These are phyloP conservation scores for Penicillium bialowiezense DNA, from an alignment of 495 filamentous ascomycete species.

Conservation along the genomic window DNA sequence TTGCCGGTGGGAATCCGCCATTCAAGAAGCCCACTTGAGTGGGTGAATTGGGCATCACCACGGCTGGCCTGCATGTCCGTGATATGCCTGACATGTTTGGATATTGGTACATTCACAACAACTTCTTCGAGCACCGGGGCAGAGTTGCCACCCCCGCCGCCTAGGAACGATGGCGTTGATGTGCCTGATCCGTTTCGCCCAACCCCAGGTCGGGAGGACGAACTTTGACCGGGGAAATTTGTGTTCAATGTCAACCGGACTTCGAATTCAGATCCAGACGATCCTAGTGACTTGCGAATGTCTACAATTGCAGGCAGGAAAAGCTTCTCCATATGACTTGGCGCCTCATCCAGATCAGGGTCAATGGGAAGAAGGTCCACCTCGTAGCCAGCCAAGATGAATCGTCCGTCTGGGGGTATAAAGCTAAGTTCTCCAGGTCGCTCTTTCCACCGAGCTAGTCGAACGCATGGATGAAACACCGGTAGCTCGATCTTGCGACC, in stretches of 20 bases:
- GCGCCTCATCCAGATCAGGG: slow-evolving; percentile 40
- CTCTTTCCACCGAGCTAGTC: slow-evolving; percentile 80
- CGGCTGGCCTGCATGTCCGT: slow-evolving; percentile 76
- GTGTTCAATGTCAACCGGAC: slow-evolving; percentile 72
- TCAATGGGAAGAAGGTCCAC: slow-evolving; percentile 78
- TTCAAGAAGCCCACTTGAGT: slow-evolving; percentile 68
- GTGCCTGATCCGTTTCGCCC: slow-evolving; percentile 46
- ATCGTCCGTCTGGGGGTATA: slow-evolving; percentile 92
- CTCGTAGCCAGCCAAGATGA: slow-evolving; percentile 91
- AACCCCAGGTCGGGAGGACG: slow-evolving; percentile 31
- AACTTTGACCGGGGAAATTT: slow-evolving; percentile 48
- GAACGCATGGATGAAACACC: slow-evolving; percentile 94
- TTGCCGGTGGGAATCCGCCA: slow-evolving; percentile 75
- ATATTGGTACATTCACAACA: slow-evolving; percentile 76
- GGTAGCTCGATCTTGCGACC: slow-evolving; percentile 76
- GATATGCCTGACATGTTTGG: slow-evolving; percentile 79
- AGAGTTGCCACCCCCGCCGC: slow-evolving; percentile 47
- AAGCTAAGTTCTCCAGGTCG: slow-evolving; percentile 89
- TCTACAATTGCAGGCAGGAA: slow-evolving; percentile 80
- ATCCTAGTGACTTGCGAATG: slow-evolving; percentile 74
- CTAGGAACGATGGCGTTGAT: slow-evolving; percentile 61
- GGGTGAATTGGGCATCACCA: slow-evolving; percentile 79
- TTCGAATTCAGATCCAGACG: slow-evolving; percentile 79
- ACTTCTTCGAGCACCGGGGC: slow-evolving; percentile 74
- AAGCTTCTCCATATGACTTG: slow-evolving; percentile 58